phyloP scores from a whole-genome alignment of 1,139 yeast genomes.

The Pichia sp. region DNA sequence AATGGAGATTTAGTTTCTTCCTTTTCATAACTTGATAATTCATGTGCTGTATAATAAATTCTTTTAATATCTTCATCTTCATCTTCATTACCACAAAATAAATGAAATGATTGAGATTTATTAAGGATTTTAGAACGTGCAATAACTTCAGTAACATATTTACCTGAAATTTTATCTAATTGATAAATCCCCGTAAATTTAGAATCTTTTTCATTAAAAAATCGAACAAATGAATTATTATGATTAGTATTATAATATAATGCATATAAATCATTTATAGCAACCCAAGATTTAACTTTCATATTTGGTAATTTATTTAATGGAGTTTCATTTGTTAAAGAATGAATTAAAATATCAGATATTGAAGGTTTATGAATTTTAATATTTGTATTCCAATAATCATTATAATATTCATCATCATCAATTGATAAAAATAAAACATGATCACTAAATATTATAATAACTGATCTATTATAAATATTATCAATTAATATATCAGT shows the following conservation, averaged over 20 bases:
- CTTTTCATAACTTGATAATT: slow-evolving; percentile 45
- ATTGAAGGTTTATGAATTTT: slow-evolving; percentile 49
- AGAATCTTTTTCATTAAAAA: slow-evolving; percentile 22
- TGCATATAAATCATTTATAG: slow-evolving; percentile 49
- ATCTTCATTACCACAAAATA: slow-evolving; percentile 38
- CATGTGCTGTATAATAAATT: slow-evolving; percentile 78
- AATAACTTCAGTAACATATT: slow-evolving; percentile 54
- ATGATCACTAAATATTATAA: slow-evolving; percentile 76
- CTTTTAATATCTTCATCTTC: slow-evolving; percentile 33
- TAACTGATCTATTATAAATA: slow-evolving; percentile 42
- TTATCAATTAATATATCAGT: slow-evolving; percentile 35
- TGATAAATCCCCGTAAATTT: slow-evolving; percentile 22
- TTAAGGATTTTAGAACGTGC: slow-evolving; percentile 74
- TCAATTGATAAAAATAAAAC: slow-evolving; percentile 55
- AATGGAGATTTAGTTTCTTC: slow-evolving; percentile 61
- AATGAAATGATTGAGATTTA: slow-evolving; percentile 80
- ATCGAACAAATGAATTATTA: slow-evolving; percentile 22
- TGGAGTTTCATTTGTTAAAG: slow-evolving; percentile 80
- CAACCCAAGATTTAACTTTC: slow-evolving; percentile 63
- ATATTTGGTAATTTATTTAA: slow-evolving; percentile 59
- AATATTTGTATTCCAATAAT: slow-evolving; percentile 25
- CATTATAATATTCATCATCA: slow-evolving; percentile 39
- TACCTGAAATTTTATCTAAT: slow-evolving; percentile 23
- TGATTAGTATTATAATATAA: slow-evolving; percentile 37
- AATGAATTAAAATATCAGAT: slow-evolving; percentile 82